Evolutionary conservation across 495 filamentous ascomycete species (phyloP), one percentile per base, ranked within the genome.

Genomic region (Neurospora pannonica): DNA sequence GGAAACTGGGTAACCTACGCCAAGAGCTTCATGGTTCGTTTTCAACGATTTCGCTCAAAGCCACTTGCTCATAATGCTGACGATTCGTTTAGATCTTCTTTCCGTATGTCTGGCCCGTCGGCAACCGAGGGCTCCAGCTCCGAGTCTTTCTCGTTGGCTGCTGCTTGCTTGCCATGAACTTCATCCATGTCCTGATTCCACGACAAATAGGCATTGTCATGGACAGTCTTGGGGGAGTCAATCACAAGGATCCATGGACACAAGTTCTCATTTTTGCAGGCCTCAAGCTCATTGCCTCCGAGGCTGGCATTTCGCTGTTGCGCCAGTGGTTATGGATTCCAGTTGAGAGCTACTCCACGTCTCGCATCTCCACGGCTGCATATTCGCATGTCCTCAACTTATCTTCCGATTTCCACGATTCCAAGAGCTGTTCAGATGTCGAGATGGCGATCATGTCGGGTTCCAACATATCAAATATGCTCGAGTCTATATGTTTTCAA

Each of bases 331-430:
- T 93, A 37, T 92, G 90, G 90, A 80, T 90, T 69, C 90, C 90
- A 3, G 82, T 94, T 38, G 87, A 92, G 76, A 88, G 89, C 77
- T 91, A 90, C 78, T 86, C 89, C 0, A 87, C 89, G 71, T 85
- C 86, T 71, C 83, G 85, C 38, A 84, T 94, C 37, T 89, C 87
- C 75, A 88, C 85, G 0, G 89, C 89, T 0, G 89, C 92, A 5
- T 94, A 93, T 78, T 88, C 89, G 60, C 92, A 95, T 75, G 85
- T 95, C 34, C 92, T 95, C 88, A 87, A 86, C 71, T 86, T 96
- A 34, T 94, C 91, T 0, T 91, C 90, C 74, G 92, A 95, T 77
- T 95, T 94, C 74, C 92, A 96, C 78, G 90, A 90, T 74, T 87
- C 87, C 71, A 94, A 94, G 82, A 88, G 88, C 72, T 90, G 89